phyloP scores from a whole-genome alignment of 805 yeast genomes.

The Saturnispora kantuleensis region DNA sequence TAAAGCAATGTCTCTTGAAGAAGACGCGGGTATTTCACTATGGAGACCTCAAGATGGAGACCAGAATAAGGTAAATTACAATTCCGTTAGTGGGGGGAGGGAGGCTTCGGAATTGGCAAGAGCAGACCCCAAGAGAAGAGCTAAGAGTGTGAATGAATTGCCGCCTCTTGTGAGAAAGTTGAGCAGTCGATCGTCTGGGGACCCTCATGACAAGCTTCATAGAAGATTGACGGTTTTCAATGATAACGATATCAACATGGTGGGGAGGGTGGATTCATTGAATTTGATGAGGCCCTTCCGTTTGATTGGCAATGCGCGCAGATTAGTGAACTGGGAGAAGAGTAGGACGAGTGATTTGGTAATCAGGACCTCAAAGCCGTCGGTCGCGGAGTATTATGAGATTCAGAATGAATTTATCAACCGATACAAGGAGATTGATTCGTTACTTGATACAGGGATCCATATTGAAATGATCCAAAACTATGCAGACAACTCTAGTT shows the following conservation, averaged over 20 bases:
- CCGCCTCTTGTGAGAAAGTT: constrained; percentile 1
- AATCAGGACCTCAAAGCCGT: constrained; percentile 19
- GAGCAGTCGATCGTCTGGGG: background rate
- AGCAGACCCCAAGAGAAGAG: background rate
- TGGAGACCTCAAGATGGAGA: too few species aligned
- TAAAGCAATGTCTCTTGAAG: too few species aligned
- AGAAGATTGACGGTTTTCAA: constrained; percentile 19
- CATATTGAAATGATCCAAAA: constrained; percentile 54
- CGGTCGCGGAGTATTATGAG: constrained; percentile 37
- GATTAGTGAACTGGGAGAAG: constrained; percentile 34
- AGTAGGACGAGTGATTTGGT: constrained; percentile 17
- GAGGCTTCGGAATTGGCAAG: too few species aligned
- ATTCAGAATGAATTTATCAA: constrained; percentile 52
- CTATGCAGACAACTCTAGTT: constrained; percentile 33
- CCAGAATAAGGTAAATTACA: too few species aligned
- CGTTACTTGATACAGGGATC: constrained; percentile 59
- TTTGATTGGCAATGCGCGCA: constrained; percentile 34
- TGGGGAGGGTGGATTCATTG: constrained; percentile 22
- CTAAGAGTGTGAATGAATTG: background rate
- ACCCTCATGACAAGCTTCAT: constrained; percentile 1
- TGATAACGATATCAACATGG: constrained; percentile 14
- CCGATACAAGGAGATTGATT: constrained; percentile 50
- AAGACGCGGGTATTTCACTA: too few species aligned
- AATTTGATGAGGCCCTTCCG: constrained; percentile 37
- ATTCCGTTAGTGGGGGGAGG: too few species aligned